Conservation (phyloP, 225 moss, liverwort and hornwort genomes). For the Physcomitrellopsis africana region DNA sequence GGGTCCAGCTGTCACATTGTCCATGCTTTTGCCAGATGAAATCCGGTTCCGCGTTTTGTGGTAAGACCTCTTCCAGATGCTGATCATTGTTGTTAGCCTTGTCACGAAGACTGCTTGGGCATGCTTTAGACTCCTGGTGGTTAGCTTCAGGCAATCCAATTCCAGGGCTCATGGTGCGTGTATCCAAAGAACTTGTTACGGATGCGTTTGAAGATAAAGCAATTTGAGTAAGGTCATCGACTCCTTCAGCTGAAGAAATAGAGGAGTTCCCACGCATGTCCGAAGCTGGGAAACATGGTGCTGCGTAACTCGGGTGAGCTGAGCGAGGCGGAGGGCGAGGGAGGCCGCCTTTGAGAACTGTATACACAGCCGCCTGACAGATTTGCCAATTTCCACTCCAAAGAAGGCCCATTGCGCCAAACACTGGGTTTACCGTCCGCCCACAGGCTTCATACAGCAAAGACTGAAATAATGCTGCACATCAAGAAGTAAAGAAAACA, state of each 20-base stretch:
- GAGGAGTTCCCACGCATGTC: constrained; percentile 18
- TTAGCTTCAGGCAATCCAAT: constrained; percentile 26
- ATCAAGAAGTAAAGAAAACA: neutral
- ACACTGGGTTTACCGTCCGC: constrained; percentile 75
- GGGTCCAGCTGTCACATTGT: constrained; percentile 25
- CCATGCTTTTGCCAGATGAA: constrained; percentile 24
- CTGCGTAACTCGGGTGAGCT: constrained; percentile 32
- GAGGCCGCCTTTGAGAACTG: constrained; percentile 63
- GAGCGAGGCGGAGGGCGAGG: constrained; percentile 47
- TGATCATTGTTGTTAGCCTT: constrained; percentile 12
- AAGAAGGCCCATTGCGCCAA: constrained; percentile 70
- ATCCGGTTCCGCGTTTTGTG: constrained; percentile 16
- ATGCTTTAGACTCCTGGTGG: constrained; percentile 25
- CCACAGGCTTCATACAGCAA: constrained; percentile 79
- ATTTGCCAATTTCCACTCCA: constrained; percentile 65
- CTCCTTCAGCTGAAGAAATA: constrained; percentile 25
- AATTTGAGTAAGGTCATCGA: constrained; percentile 33
- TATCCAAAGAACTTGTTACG: constrained; percentile 22
- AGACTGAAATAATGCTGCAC: constrained; percentile 76
- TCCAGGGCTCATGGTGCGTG: constrained; percentile 19
- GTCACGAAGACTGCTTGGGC: constrained; percentile 8
- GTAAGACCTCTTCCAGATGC: constrained; percentile 23
- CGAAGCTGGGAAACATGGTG: constrained; percentile 30
- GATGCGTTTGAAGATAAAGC: constrained; percentile 25
- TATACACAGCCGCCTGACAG: constrained; percentile 71